Conservation (phyloP, 1,139 yeast species). For the Sugiyamaella grinbergsii region DNA sequence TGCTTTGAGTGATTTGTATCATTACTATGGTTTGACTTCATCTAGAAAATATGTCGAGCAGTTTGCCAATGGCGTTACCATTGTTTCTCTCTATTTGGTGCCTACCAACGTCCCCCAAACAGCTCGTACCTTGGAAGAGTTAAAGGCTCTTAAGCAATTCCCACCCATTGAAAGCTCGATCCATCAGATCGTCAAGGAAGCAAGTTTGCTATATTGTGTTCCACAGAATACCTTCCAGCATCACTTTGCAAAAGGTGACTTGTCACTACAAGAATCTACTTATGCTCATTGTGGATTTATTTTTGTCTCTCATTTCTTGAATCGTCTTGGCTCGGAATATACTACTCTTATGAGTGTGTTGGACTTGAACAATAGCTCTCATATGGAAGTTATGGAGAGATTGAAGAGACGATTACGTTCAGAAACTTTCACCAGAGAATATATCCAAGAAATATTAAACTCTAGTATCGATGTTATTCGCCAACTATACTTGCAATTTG, state of each 20-base stretch:
- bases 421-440: slow-evolving; percentile 89
- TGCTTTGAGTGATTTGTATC: slow-evolving; percentile 84
- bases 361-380: slow-evolving; percentile 62
- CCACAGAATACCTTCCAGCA: slow-evolving; percentile 84
- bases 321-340: slow-evolving; percentile 91
- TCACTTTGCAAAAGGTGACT: slow-evolving; percentile 70
- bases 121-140: slow-evolving; percentile 41
- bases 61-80: slow-evolving; percentile 83
- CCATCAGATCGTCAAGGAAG: slow-evolving; percentile 91
- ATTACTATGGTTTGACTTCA: slow-evolving; percentile 82
- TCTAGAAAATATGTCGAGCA: slow-evolving; percentile 94
- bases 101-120: slow-evolving; percentile 51
- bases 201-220: slow-evolving; percentile 85
- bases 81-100: slow-evolving; percentile 82
- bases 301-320: slow-evolving; percentile 90
- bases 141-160: slow-evolving; percentile 43
- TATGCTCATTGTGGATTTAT: slow-evolving; percentile 94
- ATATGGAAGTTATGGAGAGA: slow-evolving; percentile 70
- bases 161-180: slow-evolving; percentile 68
- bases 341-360: slow-evolving; percentile 66
- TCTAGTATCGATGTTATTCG: slow-evolving; percentile 72
- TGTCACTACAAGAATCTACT: slow-evolving; percentile 90
- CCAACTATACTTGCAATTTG: slow-evolving; percentile 88
- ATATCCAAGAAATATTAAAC: slow-evolving; percentile 75
- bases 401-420: slow-evolving; percentile 89